Evolutionary conservation across 1,284 basidiomycete species (phyloP).

Genomic region (Sporisorium exsertum): DNA sequence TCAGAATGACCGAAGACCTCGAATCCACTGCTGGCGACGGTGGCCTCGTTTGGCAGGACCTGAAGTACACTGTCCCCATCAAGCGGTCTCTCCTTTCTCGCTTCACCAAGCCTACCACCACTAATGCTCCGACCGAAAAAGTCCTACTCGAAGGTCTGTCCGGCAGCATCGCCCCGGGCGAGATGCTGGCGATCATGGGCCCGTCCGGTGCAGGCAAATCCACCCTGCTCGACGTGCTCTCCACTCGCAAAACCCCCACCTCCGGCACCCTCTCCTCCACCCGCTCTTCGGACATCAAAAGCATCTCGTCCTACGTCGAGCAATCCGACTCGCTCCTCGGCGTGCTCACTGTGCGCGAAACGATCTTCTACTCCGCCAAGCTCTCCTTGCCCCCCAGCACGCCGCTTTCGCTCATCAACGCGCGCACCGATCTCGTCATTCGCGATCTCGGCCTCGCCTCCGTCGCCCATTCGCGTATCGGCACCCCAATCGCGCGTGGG

Average conservation of each 20-base stretch:
- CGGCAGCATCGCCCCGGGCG: constrained; percentile 17
- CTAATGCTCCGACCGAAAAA: background rate
- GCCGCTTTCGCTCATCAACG: constrained; percentile 12
- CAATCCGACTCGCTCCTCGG: constrained; percentile 70
- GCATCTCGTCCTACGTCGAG: constrained; percentile 68
- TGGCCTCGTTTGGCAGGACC: constrained; percentile 25
- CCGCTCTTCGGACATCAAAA: constrained; percentile 18
- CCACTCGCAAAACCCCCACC: constrained; percentile 51
- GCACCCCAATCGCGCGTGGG: constrained; percentile 70
- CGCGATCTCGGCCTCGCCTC: constrained; percentile 61
- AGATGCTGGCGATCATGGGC: constrained; percentile 65
- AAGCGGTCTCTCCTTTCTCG: constrained; percentile 3
- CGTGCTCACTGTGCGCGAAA: constrained; percentile 70
- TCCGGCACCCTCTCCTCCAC: constrained; percentile 6
- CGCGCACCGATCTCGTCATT: constrained; percentile 53
- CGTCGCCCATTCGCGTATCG: constrained; percentile 67
- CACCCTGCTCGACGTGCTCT: constrained; percentile 70
- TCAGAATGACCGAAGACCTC: constrained; percentile 14
- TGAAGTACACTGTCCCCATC: constrained; percentile 7
- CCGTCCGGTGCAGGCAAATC: constrained; percentile 70
- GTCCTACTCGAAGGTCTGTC: constrained; percentile 15
- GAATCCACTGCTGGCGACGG: background rate
- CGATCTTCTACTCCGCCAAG: constrained; percentile 67
- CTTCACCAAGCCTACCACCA: background rate
- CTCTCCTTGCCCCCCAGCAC: constrained; percentile 50